Evolutionary conservation across 140 eudicot species (phyloP).

Genomic region (Anethum foeniculum): DNA sequence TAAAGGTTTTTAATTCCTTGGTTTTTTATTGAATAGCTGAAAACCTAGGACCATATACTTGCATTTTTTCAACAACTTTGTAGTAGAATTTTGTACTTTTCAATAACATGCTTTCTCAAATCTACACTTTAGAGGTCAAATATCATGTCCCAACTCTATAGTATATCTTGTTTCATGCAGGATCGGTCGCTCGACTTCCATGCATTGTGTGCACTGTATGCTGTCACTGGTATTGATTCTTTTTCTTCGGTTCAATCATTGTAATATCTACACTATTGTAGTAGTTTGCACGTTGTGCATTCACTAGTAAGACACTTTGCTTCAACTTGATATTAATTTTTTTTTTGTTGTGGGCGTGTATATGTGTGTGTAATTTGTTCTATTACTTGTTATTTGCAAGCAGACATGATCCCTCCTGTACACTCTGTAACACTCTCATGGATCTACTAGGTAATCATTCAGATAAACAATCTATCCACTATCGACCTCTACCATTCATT

Average conservation of each 20-base stretch:
- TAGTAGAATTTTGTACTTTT: neutral
- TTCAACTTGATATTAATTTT: neutral
- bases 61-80: neutral
- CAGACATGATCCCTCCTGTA: constrained; percentile 5
- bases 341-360: neutral
- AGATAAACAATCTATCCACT: neutral
- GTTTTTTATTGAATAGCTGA: neutral
- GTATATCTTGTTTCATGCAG: constrained; percentile 26
- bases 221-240: constrained; percentile 59
- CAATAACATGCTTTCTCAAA: neutral
- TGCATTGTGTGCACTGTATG: constrained; percentile 78
- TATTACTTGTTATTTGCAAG: constrained; percentile 5
- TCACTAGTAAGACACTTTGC: neutral
- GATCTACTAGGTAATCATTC: neutral
- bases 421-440: neutral
- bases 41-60: neutral
- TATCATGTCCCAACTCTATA: constrained; percentile 2
- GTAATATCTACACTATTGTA: neutral
- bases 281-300: constrained; percentile 6
- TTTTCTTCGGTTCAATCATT: constrained; percentile 1
- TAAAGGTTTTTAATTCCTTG: neutral
- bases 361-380: neutral
- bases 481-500: neutral
- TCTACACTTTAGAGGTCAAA: neutral
- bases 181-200: constrained; percentile 78